Percentiles rank a stretch among this genome's conserved stretches.
phyloP scores from a whole-genome alignment of 1,139 yeast genomes.

The Magnusiomyces tetraspermus region DNA sequence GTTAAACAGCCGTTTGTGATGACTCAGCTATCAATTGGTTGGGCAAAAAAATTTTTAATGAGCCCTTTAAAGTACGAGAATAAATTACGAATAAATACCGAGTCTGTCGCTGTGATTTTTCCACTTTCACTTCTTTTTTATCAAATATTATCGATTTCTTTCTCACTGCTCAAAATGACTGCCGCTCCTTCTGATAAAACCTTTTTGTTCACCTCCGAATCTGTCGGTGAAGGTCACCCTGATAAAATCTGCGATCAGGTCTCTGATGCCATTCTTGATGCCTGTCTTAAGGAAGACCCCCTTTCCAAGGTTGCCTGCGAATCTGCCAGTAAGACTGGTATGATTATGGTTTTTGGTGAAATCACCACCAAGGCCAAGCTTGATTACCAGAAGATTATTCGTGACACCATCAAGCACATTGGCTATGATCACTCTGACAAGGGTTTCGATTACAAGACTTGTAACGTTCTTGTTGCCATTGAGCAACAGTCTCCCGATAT shows the following conservation, averaged over 20 bases:
- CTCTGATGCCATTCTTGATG: constrained; percentile 95
- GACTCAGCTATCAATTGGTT: no score
- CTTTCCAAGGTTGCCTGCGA: constrained; percentile 98
- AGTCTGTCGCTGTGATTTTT: constrained; percentile 3
- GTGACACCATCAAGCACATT: constrained; percentile 97
- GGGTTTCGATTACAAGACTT: constrained; percentile 98
- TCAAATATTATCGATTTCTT: no score
- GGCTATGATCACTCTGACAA: constrained; percentile 94
- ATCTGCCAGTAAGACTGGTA: constrained; percentile 97
- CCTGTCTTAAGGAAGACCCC: constrained; percentile 93
- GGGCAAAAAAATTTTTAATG: no score
- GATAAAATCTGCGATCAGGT: constrained; percentile 99
- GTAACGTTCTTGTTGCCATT: constrained; percentile 97
- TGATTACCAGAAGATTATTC: constrained; percentile 93
- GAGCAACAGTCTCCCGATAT: constrained; percentile 99
- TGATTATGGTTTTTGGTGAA: constrained; percentile 99
- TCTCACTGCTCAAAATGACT: constrained; percentile 22
- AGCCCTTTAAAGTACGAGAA: no score
- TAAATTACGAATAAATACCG: no score
- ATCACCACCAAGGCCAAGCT: constrained; percentile 92
- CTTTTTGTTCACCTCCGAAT: constrained; percentile 84
- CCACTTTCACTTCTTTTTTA: constrained; percentile 7
- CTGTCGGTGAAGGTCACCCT: constrained; percentile 99
- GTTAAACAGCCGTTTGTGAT: no score
- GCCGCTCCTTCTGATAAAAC: constrained; percentile 29